Evolutionary conservation across 495 filamentous ascomycete genomes (phyloP), one percentile per base, ranked within the genome.

Genomic region (Lophiostoma macrostomum): DNA sequence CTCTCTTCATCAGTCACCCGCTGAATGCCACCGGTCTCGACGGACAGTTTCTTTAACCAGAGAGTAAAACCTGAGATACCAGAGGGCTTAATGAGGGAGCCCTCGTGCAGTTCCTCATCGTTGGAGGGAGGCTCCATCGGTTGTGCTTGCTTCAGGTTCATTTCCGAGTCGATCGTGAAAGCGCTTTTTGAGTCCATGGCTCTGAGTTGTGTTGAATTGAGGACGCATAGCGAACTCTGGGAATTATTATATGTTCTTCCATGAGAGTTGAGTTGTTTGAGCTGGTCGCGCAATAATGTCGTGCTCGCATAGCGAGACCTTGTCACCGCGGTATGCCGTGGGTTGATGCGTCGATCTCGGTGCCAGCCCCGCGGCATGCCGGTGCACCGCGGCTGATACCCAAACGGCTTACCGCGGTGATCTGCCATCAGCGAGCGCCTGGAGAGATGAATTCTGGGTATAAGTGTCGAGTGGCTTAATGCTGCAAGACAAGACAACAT

Each of bases 21-120:
- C 56, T 60, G n/a, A 23, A 60, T 60, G 13, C 50, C 56, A 16
- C 50, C 43, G 11, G 40, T 60, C 36, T 55, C 56, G 20, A 60
- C 31, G 35, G 53, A 57, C 45, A 57, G 18, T 23, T 43, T 57
- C 45, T 50, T 57, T 14, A 57, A 19, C 53, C 53, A 57, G 18
- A 32, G 13, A 14, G 14, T 31, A 29, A 57, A 25, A 13, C 31
- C 36, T n/a, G 13, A 14, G 19, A 18, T 31, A 19, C 10, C 31
- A 13, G 24, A n/a, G 31, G 29, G 19, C 22, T 46, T 47, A 12
- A 47, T 20, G 19, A 47, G 8, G 6, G 3, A 20, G 8, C 30
- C 51, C 1, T 34, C 32, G 3, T 32, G 12, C 13, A 39, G 29
- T n/a, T n/a, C n/a, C 10, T 46, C 41, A 13, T 39, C 41, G 2